Base-by-base conservation (phyloP, 1,139 yeast species). In the Insectozyma bohioensis region DNA sequence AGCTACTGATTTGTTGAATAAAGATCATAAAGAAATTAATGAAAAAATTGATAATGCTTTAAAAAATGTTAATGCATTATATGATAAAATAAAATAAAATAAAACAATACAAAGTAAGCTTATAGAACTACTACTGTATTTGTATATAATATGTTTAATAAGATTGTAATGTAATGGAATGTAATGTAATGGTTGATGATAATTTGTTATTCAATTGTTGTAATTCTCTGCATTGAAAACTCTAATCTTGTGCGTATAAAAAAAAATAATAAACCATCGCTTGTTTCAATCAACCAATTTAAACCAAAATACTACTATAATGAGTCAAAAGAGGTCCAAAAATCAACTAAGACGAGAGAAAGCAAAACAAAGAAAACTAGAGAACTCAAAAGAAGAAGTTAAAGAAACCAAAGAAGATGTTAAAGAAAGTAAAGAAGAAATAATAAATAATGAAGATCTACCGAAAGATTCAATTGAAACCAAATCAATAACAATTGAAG, bases 261-360 rank as follows among this genome's bases (percentile, higher is more conserved):
- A n/a, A n/a, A n/a, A n/a, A n/a, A n/a, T n/a, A n/a, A n/a, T n/a
- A n/a, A n/a, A n/a, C n/a, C n/a, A n/a, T n/a, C n/a, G n/a, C n/a
- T n/a, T n/a, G n/a, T n/a, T n/a, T n/a, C n/a, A n/a, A n/a, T n/a
- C n/a, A n/a, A n/a, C n/a, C n/a, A n/a, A n/a, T n/a, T n/a, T n/a
- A n/a, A n/a, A n/a, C n/a, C n/a, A n/a, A n/a, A n/a, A n/a, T n/a
- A n/a, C n/a, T n/a, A 12, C n/a, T 16, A n/a, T 10, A 26, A 56
- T 56, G 61, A 52, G 47, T 13, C 42, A 37, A 11, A 56, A 60
- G 36, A 62, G 78, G 43, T 59, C 77, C 4, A 78, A 78, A 60
- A 78, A 78, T 47, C 88, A 81, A 58, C 57, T 79, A 30, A 67
- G 90, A 37, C 63, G 88, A 35, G 85, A 78, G 48, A 66, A 67